Evolutionary conservation across 257 asterid genomes (phyloP).

Genomic region (Haberlea rhodopensis): DNA sequence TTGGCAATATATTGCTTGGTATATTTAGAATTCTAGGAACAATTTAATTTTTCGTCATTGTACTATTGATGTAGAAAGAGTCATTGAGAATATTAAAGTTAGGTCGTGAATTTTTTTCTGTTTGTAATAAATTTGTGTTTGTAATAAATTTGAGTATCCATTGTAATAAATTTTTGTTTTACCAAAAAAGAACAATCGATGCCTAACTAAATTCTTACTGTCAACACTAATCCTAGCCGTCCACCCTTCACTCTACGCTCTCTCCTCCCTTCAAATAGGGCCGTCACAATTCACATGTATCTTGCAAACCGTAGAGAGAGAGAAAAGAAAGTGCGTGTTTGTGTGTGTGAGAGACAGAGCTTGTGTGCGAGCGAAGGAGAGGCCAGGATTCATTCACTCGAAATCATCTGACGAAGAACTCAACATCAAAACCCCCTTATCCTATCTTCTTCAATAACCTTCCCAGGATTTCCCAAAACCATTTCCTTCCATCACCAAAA

Average conservation of each 20-base stretch:
- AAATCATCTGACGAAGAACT: slow-evolving; percentile 33
- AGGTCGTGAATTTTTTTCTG: no score
- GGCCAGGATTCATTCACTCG: slow-evolving; percentile 53
- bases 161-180: no score
- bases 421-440: slow-evolving; percentile 45
- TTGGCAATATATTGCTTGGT: no score
- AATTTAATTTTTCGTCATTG: no score
- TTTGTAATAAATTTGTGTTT: no score
- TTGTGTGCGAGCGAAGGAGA: slow-evolving; percentile 52
- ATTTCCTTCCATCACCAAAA: no score
- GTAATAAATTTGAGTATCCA: no score
- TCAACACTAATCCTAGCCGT: not conserved
- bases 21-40: no score
- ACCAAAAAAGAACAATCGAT: no score
- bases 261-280: slow-evolving; percentile 37
- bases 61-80: no score
- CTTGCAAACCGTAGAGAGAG: slow-evolving; percentile 25
- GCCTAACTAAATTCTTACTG: not conserved
- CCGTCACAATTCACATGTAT: slow-evolving; percentile 32
- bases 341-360: slow-evolving; percentile 24
- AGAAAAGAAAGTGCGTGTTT: slow-evolving; percentile 1
- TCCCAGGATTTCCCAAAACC: no score
- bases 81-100: no score
- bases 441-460: slow-evolving; percentile 80
- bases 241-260: not conserved